Conservation (phyloP, 73 alveolate species). For the Paramecium primaurelia region DNA sequence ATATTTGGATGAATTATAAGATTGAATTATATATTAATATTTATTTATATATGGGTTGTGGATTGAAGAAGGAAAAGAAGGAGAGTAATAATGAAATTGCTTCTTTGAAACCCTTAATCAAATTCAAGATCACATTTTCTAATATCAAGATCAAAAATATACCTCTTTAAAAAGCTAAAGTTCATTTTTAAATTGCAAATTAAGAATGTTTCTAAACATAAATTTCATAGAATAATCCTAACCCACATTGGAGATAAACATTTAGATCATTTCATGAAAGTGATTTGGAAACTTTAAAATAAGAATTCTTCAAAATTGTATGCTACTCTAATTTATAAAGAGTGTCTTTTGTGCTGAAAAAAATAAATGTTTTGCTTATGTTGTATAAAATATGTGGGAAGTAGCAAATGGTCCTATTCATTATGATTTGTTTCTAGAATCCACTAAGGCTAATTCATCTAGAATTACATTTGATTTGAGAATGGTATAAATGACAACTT, state of each 20-base stretch:
- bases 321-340: neutral
- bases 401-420: conserved; percentile 44
- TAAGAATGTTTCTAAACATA: neutral
- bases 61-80: neutral
- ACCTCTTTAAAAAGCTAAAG: neutral
- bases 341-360: conserved; percentile 10
- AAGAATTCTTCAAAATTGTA: neutral
- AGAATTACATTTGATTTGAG: conserved; percentile 16
- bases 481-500: neutral
- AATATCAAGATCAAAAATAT: conserved; percentile 24
- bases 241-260: conserved; percentile 30
- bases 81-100: neutral
- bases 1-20: neutral
- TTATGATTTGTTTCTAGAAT: conserved; percentile 34
- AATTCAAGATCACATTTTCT: conserved; percentile 5
- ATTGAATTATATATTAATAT: neutral
- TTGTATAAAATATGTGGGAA: neutral
- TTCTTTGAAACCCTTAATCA: neutral
- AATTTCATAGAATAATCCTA: neutral
- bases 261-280: neutral
- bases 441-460: neutral
- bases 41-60: neutral
- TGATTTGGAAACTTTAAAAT: neutral
- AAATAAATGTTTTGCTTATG: neutral
- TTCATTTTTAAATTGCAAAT: neutral